Evolutionary conservation across 2,329 filamentous ascomycete genomes (phyloP), one percentile per base, ranked within the genome.

Genomic region (Aspergillus unguis): DNA sequence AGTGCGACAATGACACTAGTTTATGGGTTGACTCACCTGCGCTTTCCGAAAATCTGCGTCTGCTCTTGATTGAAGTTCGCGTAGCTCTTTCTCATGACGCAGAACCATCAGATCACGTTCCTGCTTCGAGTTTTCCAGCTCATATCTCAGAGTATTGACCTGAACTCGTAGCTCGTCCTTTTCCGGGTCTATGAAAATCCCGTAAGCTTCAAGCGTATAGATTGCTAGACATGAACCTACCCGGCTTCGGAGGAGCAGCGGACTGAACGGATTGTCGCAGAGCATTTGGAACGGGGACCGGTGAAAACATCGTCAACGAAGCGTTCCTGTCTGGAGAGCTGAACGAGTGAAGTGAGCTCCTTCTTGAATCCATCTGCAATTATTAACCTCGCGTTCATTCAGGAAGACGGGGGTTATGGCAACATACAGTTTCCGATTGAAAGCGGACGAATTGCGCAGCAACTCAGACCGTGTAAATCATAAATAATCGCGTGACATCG

Each of bases 91-190:
- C 59, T 90, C 87, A 62, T 94, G 88, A 56, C 90, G 85, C 11
- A 96, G 78, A 7, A 84, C 80, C 44, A 85, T 78, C 63, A 96
- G 82, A 53, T 95, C 90, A 62, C 88, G 86, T 65, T 97, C 92
- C 62, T 96, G 90, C 63, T 92, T 92, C 48, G 89, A 77, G 17
- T 88, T 92, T 64, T 91, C 88, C 59, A 96, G 80, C 53, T 92
- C 90, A 74, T 96, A 99, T 56, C 86, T 86, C 46, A 96, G 77
- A 0, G 90, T 89, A 56, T 92, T 94, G 38, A 97, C 78, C 71
- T 96, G 90, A 2, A 92, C 90, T 65, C 92, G 92, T 27, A 97
- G 79, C 58, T 92, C 87, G 65, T 97, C 92, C 54, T 83, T 86
- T 49, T 73, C 72, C 9, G 65, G 58, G 60, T 75, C 72, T 75